Percentiles rank a stretch among this genome's conserved stretches.
Evolutionary conservation across 768 basidiomycete species (phyloP).

Genomic region (Strobilomyces confusus): DNA sequence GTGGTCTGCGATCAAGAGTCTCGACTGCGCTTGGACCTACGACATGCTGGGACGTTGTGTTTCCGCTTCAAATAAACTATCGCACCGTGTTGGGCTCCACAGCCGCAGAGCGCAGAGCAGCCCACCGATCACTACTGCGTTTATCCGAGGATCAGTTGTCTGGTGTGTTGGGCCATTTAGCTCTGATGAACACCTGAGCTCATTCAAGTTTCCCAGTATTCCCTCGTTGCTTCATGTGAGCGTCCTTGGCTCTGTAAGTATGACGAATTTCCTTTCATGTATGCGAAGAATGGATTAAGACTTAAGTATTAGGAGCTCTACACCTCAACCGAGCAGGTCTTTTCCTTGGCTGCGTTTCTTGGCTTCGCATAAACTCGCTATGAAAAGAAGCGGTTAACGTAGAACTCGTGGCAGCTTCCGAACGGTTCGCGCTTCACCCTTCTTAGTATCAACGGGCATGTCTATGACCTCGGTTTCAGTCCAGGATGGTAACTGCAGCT

Average conservation of each 20-base stretch:
- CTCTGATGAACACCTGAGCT: not conserved
- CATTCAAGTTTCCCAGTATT: not conserved
- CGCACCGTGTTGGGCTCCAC: not conserved
- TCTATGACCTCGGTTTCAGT: constrained; percentile 15
- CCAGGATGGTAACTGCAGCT: constrained; percentile 8
- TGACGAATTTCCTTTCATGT: not conserved
- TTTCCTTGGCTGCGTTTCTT: not conserved
- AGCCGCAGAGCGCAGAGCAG: not conserved
- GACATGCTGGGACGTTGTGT: not conserved
- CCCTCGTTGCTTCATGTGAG: not conserved
- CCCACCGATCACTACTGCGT: not conserved
- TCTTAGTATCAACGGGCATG: not conserved
- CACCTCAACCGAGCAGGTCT: not conserved
- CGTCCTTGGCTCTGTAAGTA: not conserved
- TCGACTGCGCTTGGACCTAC: not conserved
- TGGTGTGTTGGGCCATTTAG: not conserved
- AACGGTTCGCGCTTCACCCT: not conserved
- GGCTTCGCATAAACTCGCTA: not conserved
- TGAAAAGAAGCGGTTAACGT: not conserved
- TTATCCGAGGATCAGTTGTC: constrained; percentile 14
- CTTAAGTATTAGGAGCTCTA: no score
- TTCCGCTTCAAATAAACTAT: constrained; percentile 6
- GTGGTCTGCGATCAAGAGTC: not conserved
- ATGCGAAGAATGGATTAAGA: not conserved
- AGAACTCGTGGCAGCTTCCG: constrained; percentile 1